Evolutionary conservation across 768 basidiomycete species (phyloP), one percentile per base, ranked within the genome.

Genomic region (Leccinum subtestaceum): DNA sequence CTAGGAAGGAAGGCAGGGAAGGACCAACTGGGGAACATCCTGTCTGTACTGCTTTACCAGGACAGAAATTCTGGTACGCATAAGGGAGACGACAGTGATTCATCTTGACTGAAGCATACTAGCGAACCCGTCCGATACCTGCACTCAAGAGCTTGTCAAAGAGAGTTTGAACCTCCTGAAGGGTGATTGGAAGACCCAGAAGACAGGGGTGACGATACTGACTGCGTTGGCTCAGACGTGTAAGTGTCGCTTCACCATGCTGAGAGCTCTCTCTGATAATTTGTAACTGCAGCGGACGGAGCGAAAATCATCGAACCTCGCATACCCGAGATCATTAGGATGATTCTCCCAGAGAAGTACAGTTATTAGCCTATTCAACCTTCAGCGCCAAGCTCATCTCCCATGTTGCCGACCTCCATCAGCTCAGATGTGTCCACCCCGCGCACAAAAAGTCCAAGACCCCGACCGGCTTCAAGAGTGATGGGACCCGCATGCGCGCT

Each of bases 401-500:
- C 21, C 49, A 5, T n/a, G 12, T 2, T 40, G 17, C 15, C 36
- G 12, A n/a, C 38, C 13, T 40, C 9, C 38, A 9, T 40, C 38
- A 40, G 38, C 38, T n/a, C 17, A 17, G 17, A 40, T n/a, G 38
- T 3, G 9, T 9, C 17, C 8, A 9, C n/a, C 17, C 49, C 19
- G 32, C 23, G 15, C 36, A 36, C 43, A 2, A 17, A n/a, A 46
- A 31, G 10, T n/a, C 50, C 12, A 59, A 36, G 6, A 38, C 36
- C 15, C 36, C 17, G 15, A 32, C 54, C 60, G 38, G 49, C 61
- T 56, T 65, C 69, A 4, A 56, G 55, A 61, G 64, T 70, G 67
- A 11, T 70, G 58, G 68, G 68, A 32, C 66, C 69, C 4, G 61
- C 68, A 19, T 70, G 62, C 29, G 69, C 69, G 11, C 31, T 70